Conservation (phyloP, 495 filamentous ascomycete species). For the Neurospora pannonica region DNA sequence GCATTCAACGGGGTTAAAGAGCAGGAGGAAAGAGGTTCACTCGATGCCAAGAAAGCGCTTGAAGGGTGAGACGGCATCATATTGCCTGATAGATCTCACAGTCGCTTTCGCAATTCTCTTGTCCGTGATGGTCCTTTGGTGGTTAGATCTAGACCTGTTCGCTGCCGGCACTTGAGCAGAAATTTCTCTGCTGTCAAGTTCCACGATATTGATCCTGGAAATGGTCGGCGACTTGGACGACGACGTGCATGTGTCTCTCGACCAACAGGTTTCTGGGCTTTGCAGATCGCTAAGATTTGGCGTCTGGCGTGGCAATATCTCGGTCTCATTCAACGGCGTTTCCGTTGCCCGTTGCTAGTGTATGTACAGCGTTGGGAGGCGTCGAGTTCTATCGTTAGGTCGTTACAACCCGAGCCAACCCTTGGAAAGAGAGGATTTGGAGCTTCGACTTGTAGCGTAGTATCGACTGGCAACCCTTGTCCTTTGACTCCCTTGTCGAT, state of each 20-base stretch:
- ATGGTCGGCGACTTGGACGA: not conserved
- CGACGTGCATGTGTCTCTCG: not conserved
- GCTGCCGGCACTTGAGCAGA: not conserved
- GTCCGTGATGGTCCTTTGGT: not conserved
- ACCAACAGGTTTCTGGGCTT: conserved; percentile 14
- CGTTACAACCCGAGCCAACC: not conserved
- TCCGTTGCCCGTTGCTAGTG: not conserved
- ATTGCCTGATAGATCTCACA: not conserved
- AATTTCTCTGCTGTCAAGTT: not conserved
- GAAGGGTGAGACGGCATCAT: not conserved
- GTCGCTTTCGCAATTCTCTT: not conserved
- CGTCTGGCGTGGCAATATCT: conserved; percentile 11
- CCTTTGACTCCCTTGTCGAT: conserved; percentile 13
- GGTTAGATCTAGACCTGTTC: not conserved
- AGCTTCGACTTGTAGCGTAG: not conserved
- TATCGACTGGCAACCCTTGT: not conserved
- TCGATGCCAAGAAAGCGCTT: conserved; percentile 5
- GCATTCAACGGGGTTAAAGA: conserved; percentile 2
- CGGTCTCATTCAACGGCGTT: conserved; percentile 6
- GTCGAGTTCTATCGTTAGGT: not conserved
- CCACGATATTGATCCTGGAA: not conserved
- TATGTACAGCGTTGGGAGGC: not conserved
- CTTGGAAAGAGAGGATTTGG: not conserved
- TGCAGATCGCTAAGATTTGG: conserved; percentile 9
- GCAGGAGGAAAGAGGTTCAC: conserved; percentile 12